Conservation (phyloP, 345 rosid genomes). For the Leavenworthia alabamica region DNA sequence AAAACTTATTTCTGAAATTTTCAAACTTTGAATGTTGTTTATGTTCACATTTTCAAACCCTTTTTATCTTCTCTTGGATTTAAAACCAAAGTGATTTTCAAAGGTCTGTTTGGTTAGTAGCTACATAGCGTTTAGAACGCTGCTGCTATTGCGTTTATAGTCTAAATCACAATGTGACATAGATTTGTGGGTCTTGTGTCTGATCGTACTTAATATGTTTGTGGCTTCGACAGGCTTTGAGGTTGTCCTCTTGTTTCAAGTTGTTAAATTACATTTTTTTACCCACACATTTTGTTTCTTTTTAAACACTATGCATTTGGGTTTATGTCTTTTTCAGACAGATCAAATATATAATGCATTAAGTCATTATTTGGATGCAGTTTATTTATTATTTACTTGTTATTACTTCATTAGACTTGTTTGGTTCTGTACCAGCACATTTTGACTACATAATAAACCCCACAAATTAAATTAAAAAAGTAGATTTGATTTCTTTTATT, state of each 20-base stretch:
- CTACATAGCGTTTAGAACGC: slow-evolving; percentile 4
- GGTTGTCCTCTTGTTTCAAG: slow-evolving; percentile 27
- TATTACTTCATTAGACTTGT: too few species aligned
- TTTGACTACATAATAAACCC: slow-evolving; percentile 35
- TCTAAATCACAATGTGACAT: slow-evolving; percentile 1
- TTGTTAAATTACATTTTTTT: slow-evolving; percentile 3
- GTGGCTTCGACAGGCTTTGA: slow-evolving; percentile 29
- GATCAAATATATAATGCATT: too few species aligned
- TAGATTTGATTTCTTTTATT: slow-evolving; percentile 6
- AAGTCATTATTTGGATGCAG: too few species aligned
- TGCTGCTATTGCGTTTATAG: slow-evolving; percentile 15
- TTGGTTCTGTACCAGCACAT: slow-evolving; percentile 19
- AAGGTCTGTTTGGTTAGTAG: slow-evolving; percentile 14
- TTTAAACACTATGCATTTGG: slow-evolving; percentile 3
- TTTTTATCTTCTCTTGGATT: not conserved
- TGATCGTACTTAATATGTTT: slow-evolving; percentile 26
- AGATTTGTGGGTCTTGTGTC: slow-evolving; percentile 23
- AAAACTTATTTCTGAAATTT: not conserved
- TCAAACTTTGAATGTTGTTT: not conserved
- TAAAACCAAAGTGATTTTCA: not conserved
- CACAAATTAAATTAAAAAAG: not conserved
- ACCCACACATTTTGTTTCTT: slow-evolving; percentile 14
- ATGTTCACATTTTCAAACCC: not conserved
- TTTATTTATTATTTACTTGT: too few species aligned
- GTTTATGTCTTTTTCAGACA: too few species aligned